Evolutionary conservation across 306 rosid genomes (phyloP).

Genomic region (Medicago lupulina): DNA sequence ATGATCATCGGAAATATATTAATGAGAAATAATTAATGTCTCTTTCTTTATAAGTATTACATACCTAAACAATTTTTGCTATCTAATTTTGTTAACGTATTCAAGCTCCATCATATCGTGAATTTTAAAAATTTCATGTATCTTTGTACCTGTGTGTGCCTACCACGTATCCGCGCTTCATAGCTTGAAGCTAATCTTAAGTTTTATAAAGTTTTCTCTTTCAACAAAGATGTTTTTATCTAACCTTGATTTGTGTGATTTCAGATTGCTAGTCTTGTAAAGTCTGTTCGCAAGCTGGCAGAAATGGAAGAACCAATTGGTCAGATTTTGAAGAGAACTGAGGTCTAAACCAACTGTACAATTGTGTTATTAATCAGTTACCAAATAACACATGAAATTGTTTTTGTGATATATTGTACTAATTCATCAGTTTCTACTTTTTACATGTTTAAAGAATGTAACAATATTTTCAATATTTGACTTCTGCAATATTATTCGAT

Average conservation of each 20-base stretch:
- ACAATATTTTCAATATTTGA: background rate
- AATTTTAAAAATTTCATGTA: background rate
- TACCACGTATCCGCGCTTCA: background rate
- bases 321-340: slow-evolving; percentile 70
- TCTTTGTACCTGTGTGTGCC: background rate
- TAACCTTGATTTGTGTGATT: slow-evolving; percentile 38
- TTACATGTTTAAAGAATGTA: background rate
- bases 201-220: background rate
- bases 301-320: slow-evolving; percentile 91
- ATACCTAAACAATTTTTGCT: too few species aligned
- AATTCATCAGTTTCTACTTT: background rate
- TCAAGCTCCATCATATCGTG: background rate
- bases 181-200: background rate
- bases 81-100: background rate
- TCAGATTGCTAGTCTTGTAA: slow-evolving; percentile 76
- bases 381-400: background rate
- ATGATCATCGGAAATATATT: background rate
- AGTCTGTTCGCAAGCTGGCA: slow-evolving; percentile 79
- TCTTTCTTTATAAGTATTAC: too few species aligned
- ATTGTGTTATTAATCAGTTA: slow-evolving; percentile 13
- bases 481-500: background rate
- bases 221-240: background rate
- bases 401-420: background rate
- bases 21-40: background rate
- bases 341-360: slow-evolving; percentile 55